These are phyloP conservation scores for Anisodus acutangulus DNA, from an alignment of 257 asterid species.

Conservation along the genomic window DNA sequence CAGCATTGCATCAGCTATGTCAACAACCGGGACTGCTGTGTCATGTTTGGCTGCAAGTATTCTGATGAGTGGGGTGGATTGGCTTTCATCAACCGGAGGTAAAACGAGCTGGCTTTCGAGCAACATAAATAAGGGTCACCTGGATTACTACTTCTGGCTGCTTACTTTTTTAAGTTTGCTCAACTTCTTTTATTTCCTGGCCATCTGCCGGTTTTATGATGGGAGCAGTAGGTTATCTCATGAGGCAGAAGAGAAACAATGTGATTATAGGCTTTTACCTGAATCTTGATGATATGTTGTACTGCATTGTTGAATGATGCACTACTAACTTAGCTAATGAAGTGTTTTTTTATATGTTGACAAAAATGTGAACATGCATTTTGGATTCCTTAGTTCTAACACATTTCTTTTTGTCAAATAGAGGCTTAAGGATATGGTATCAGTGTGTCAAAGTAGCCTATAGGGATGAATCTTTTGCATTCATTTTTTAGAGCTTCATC, in stretches of 20 bases:
- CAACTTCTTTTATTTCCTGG: conserved; percentile 25
- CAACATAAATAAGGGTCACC: conserved; percentile 36
- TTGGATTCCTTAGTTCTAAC: not conserved
- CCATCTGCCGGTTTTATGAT: conserved; percentile 1
- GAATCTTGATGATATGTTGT: not conserved
- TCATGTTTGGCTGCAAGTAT: conserved; percentile 30
- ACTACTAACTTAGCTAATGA: not conserved
- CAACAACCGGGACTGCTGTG: conserved; percentile 29
- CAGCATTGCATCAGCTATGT: conserved; percentile 36
- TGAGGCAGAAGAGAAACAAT: not conserved
- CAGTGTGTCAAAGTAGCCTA: not conserved
- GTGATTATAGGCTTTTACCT: not conserved
- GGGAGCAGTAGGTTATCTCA: conserved; percentile 8
- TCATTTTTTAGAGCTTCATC: not conserved
- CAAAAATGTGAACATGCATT: not conserved
- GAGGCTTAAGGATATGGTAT: no score
- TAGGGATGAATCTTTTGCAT: not conserved
- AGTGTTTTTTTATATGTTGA: not conserved
- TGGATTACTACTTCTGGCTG: conserved; percentile 38
- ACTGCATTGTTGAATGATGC: not conserved
- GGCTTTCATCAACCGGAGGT: not conserved
- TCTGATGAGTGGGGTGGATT: conserved; percentile 29
- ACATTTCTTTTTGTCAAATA: not conserved
- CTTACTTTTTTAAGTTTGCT: conserved; percentile 28
- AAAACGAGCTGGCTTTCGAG: conserved; percentile 34